Evolutionary conservation across 768 basidiomycete species (phyloP).

Genomic region (Rickenella mellea): DNA sequence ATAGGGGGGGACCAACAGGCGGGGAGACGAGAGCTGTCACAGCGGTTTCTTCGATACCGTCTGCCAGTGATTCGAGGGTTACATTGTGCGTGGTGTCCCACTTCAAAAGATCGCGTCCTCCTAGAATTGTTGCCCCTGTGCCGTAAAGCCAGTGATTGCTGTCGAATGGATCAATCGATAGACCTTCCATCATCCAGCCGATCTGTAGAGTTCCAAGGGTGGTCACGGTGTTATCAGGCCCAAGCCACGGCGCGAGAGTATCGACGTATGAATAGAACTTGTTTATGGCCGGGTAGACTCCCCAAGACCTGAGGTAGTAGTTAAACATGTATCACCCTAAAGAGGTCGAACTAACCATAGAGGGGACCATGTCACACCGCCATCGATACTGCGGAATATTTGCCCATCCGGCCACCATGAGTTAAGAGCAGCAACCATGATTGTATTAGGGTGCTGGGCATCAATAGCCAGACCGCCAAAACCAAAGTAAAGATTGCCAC

Average conservation of each 20-base stretch:
- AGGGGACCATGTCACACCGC: constrained; percentile 48
- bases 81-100: constrained; percentile 57
- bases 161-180: constrained; percentile 57
- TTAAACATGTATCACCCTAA: constrained; percentile 34
- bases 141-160: constrained; percentile 65
- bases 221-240: constrained; percentile 35
- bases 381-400: constrained; percentile 50
- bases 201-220: constrained; percentile 38
- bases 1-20: constrained; percentile 44
- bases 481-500: constrained; percentile 49
- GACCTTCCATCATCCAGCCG: constrained; percentile 68
- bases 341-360: constrained; percentile 49
- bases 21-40: constrained; percentile 52
- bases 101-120: constrained; percentile 43
- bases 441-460: constrained; percentile 46
- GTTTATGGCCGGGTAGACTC: constrained; percentile 11
- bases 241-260: constrained; percentile 50
- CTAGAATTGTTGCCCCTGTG: constrained; percentile 58
- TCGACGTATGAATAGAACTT: constrained; percentile 46
- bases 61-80: constrained; percentile 47
- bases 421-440: constrained; percentile 62
- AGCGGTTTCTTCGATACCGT: constrained; percentile 58
- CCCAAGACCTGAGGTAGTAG: constrained; percentile 14
- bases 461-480: constrained; percentile 58
- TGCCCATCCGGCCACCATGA: constrained; percentile 61